Evolutionary conservation across 768 basidiomycete species (phyloP).

Genomic region (Botryobasidium botryosum): DNA sequence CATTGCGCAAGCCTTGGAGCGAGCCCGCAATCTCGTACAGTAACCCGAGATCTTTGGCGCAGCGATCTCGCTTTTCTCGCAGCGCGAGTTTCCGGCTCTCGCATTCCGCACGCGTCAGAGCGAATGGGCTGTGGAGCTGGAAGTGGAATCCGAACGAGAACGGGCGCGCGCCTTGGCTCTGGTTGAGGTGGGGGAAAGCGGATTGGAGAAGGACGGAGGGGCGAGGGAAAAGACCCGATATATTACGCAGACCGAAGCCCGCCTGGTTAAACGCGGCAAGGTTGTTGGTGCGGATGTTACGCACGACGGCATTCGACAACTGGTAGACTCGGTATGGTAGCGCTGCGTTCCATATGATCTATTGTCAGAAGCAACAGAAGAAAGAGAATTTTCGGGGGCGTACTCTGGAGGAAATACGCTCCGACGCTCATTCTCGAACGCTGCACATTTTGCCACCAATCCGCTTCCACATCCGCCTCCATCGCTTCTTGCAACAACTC

Average conservation of each 20-base stretch:
- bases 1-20: no score
- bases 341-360: conserved; percentile 18
- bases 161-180: no score
- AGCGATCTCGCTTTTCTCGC: no score
- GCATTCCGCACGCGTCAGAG: no score
- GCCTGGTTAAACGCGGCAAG: conserved; percentile 27
- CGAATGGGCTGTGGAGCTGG: no score
- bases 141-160: no score
- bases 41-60: no score
- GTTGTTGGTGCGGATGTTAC: conserved; percentile 12
- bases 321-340: conserved; percentile 27
- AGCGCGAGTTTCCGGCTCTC: no score
- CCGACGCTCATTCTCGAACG: conserved; percentile 38
- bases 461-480: conserved; percentile 53
- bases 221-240: conserved; percentile 27
- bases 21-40: no score
- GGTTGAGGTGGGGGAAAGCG: no score
- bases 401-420: conserved; percentile 67
- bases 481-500: conserved; percentile 52
- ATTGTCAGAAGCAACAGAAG: conserved; percentile 13
- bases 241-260: conserved; percentile 31
- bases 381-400: conserved; percentile 17
- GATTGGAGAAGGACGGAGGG: conserved; percentile 18
- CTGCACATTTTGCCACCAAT: conserved; percentile 71
- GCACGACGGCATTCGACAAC: conserved; percentile 18